These are phyloP conservation scores for Penicillium occitanis DNA, from an alignment of 2,329 filamentous ascomycete species.

Conservation along the genomic window DNA sequence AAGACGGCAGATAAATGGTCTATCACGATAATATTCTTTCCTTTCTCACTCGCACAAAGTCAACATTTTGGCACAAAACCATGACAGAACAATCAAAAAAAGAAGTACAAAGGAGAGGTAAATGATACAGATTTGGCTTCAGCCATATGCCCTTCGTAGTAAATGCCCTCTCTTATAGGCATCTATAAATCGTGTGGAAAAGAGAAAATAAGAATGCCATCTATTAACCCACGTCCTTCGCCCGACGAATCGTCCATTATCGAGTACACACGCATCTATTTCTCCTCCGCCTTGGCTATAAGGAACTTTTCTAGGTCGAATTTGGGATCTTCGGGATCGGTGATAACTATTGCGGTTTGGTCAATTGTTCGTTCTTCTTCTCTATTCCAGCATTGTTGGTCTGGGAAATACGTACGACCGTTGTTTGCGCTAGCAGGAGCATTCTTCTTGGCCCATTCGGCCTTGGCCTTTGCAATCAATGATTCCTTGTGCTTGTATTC, in stretches of 20 bases:
- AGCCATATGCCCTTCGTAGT: slow-evolving; percentile 30
- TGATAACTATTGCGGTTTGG: slow-evolving; percentile 56
- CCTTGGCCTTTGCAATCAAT: slow-evolving; percentile 90
- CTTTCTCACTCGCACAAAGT: slow-evolving; percentile 37
- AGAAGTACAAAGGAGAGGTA: slow-evolving; percentile 33
- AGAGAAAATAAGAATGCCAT: slow-evolving; percentile 20
- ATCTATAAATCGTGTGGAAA: slow-evolving; percentile 16
- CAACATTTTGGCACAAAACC: slow-evolving; percentile 29
- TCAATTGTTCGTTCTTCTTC: slow-evolving; percentile 8
- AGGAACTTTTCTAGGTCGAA: slow-evolving; percentile 91
- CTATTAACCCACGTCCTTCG: slow-evolving; percentile 34
- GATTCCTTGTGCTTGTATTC: slow-evolving; percentile 90
- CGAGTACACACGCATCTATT: slow-evolving; percentile 27
- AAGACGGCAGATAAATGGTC: slow-evolving; percentile 32
- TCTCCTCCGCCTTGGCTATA: slow-evolving; percentile 58
- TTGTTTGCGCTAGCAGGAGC: slow-evolving; percentile 48
- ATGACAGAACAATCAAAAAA: slow-evolving; percentile 30
- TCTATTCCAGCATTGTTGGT: not conserved
- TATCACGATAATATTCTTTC: slow-evolving; percentile 43
- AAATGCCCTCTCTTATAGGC: slow-evolving; percentile 20
- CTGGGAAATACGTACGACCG: slow-evolving; percentile 36
- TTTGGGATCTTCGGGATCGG: slow-evolving; percentile 78
- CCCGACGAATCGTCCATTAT: slow-evolving; percentile 15
- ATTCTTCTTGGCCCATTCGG: slow-evolving; percentile 81
- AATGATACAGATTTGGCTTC: slow-evolving; percentile 44